Conservation (phyloP, 2,329 filamentous ascomycete species). For the Aspergillus pseudoviridinutans region DNA sequence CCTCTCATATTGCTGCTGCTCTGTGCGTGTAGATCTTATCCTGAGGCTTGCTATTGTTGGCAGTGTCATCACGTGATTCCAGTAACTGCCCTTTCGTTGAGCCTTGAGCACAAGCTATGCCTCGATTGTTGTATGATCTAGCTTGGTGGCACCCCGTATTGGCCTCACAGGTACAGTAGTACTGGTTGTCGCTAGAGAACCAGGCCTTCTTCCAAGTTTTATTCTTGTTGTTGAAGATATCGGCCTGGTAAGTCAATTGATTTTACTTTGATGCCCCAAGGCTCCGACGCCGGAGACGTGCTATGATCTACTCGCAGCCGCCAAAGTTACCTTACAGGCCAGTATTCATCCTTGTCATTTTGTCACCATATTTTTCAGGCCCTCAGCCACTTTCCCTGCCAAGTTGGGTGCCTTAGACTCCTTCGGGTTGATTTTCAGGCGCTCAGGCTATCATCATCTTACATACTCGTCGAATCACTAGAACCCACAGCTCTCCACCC, state of each 20-base stretch:
- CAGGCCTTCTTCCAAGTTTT: not conserved
- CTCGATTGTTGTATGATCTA: not conserved
- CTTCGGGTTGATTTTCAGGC: constrained; percentile 11
- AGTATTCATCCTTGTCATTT: not conserved
- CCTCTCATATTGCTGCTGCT: not conserved
- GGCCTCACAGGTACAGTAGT: not conserved
- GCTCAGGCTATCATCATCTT: constrained; percentile 13
- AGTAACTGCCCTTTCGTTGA: not conserved
- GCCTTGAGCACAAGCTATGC: not conserved
- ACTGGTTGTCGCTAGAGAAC: not conserved
- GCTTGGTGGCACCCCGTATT: not conserved
- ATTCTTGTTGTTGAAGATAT: not conserved
- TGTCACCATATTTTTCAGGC: not conserved
- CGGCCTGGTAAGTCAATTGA: not conserved
- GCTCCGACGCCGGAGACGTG: not conserved
- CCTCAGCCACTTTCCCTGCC: constrained; percentile 2
- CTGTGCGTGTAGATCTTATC: not conserved
- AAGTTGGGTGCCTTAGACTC: constrained; percentile 14
- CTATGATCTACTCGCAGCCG: not conserved
- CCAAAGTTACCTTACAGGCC: not conserved
- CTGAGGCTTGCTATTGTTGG: not conserved
- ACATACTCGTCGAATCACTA: constrained; percentile 9
- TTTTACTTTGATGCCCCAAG: not conserved
- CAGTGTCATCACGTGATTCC: not conserved
- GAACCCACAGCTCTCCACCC: not conserved